Base-by-base conservation (phyloP, 176 grass and related monocot genomes). In the Raddia distichophylla region DNA sequence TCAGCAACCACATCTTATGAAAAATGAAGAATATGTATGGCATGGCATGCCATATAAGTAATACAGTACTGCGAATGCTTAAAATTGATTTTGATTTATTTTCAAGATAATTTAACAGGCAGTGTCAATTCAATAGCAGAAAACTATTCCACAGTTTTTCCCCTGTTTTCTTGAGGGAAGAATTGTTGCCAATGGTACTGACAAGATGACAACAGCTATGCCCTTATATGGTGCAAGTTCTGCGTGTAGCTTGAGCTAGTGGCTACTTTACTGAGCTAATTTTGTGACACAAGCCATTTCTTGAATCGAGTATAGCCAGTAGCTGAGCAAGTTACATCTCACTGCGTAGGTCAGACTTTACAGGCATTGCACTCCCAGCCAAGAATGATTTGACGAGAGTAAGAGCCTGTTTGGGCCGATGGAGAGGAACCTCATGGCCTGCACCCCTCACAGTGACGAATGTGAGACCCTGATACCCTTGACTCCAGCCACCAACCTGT, bases 401-500 rank as follows among this genome's bases (percentile, higher is more conserved):
- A 12, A 99, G 89, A 56, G 96, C 89, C 43, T 93, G 91, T 64
- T 99, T 99, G 27, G 93, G 93, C 37, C 83, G 86, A 89, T 95
- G 93, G 20, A 95, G 82, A 54, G 96, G 90, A 81, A 95, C 96
- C 87, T 99, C 96, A 71, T 99, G 96, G 66, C 93, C 93, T 0
- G 96, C 96, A 60, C 96, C 96, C 67, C 96, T 95, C 45, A 98
- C 88, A 0, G 90, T 88, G 73, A 99, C 91, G 76, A 95, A 95
- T 16, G 83, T 93, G 58, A 99, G 90, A 49, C 96, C 96, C 76
- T 82, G 43, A 15, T 99, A 99, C 45, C 80, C 96, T 88, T 99
- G 93, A 67, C 51, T 95, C 96, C 91, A 99, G 80, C 96, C 93
- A 85, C 93, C 96, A 63, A 99, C 96, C 96, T 99, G 77, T 80